Evolutionary conservation across 2,329 filamentous ascomycete genomes (phyloP).

Genomic region (Aspergillus fumigatiaffinis): DNA sequence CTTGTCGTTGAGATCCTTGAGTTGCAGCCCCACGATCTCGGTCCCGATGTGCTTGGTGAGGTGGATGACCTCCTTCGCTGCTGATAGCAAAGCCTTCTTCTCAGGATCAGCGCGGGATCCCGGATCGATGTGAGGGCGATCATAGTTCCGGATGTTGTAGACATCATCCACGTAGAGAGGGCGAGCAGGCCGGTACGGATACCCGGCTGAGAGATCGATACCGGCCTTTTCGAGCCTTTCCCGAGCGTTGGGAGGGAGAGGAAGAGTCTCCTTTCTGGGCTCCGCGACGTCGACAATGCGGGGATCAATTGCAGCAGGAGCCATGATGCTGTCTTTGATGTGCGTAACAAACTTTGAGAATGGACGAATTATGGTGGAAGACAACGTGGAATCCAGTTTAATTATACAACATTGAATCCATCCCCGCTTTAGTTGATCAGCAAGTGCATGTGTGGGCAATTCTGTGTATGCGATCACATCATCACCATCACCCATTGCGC

Average conservation of each 20-base stretch:
- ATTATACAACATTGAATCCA: not conserved
- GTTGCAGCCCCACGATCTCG: conserved; percentile 60
- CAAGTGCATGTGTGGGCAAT: not conserved
- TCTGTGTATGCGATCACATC: conserved; percentile 25
- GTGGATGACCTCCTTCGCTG: conserved; percentile 61
- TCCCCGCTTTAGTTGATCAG: not conserved
- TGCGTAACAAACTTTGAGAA: not conserved
- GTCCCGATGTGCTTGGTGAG: conserved; percentile 61
- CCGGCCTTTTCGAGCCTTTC: conserved; percentile 63
- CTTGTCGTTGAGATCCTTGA: conserved; percentile 57
- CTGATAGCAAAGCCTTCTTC: conserved; percentile 58
- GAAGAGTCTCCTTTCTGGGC: conserved; percentile 62
- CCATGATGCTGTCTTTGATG: conserved; percentile 37
- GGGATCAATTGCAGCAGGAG: conserved; percentile 58
- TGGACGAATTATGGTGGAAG: not conserved
- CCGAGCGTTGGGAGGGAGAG: conserved; percentile 55
- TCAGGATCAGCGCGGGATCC: conserved; percentile 62
- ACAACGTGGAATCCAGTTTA: not conserved
- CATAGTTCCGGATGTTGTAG: conserved; percentile 59
- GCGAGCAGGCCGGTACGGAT: conserved; percentile 65
- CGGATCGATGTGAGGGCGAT: conserved; percentile 55
- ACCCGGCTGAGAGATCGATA: conserved; percentile 65
- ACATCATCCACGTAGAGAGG: conserved; percentile 69
- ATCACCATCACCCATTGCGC: conserved; percentile 27
- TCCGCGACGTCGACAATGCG: conserved; percentile 61